Evolutionary conservation across 176 grass and related monocot species (phyloP), one percentile per base, ranked within the genome.

Genomic region (Phragmites australis): DNA sequence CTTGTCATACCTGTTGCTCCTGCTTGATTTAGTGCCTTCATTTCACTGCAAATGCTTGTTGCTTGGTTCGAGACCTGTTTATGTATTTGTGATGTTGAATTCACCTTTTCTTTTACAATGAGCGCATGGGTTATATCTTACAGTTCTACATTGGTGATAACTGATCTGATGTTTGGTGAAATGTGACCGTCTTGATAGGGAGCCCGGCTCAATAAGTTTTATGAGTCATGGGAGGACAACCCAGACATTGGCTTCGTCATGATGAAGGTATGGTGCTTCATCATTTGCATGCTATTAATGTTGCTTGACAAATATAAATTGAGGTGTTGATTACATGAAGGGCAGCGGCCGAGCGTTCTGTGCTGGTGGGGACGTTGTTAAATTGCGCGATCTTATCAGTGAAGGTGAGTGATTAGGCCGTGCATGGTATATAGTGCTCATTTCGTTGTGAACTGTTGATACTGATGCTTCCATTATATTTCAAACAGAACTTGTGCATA

Each of bases 211-310:
- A 95, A 91, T 65, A 99, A 91, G 77, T 86, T 99, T 19, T 99
- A 99, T 69, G 82, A 89, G 55, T 94, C 92, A 37, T 98, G 95
- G 95, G 95, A 98, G 62, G 90, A 98, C 83, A 93, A 89, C 66
- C 83, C 92, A 44, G 90, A 99, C 68, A 88, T 99, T 79, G 92
- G 93, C 41, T 99, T 99, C 68, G 88, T 95, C n/a, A 89, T 95
- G 81, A 93, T 99, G 90, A 99, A 95, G 90, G 96, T 99, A 90
- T 65, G 63, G 42, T 62, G 70, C 77, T 77, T 75, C 68, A 64
- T 71, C 32, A 83, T 54, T 75, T 76, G 30, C 41, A 9, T 83
- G 65, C 52, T 61, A 67, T 45, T 75, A 51, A 34, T 59, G 48
- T 44, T 61, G 21, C 49, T 71, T 26, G 56, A 43, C 9, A 30